Percentiles rank a stretch among this genome's conserved stretches.
Conservation (phyloP, 1,284 basidiomycete species). For the Ganoderma leucocontextum region DNA sequence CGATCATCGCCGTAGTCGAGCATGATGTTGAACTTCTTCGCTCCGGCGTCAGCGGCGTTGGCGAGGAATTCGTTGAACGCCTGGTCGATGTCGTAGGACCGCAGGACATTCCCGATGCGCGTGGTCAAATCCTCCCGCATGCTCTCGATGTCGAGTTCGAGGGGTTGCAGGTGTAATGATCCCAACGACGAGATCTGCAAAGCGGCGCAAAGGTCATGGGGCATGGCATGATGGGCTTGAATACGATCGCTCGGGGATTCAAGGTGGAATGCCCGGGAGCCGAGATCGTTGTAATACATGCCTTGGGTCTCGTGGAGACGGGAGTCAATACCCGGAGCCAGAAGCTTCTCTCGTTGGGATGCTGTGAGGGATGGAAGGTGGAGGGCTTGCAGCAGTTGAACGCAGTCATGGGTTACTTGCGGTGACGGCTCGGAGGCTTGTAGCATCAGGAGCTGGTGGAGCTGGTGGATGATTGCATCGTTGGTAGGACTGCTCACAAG, state of each 20-base stretch:
- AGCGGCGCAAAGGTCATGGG: slow-evolving; percentile 3
- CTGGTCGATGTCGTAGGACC: slow-evolving; percentile 50
- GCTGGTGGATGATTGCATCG: slow-evolving; percentile 9
- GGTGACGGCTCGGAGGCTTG: neutral
- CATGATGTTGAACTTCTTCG: slow-evolving; percentile 48
- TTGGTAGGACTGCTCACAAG: slow-evolving; percentile 10
- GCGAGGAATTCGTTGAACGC: slow-evolving; percentile 57
- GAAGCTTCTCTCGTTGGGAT: slow-evolving; percentile 7
- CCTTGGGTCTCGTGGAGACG: slow-evolving; percentile 12
- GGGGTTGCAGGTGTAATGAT: slow-evolving; percentile 22
- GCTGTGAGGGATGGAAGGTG: slow-evolving; percentile 16
- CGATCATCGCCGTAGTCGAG: slow-evolving; percentile 42
- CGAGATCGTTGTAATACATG: slow-evolving; percentile 32
- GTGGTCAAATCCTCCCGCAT: slow-evolving; percentile 43
- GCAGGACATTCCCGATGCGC: slow-evolving; percentile 42
- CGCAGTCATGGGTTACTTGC: neutral
- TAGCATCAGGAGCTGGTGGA: neutral
- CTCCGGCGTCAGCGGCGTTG: slow-evolving; percentile 58
- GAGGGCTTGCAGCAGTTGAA: slow-evolving; percentile 22
- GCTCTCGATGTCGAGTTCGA: slow-evolving; percentile 32
- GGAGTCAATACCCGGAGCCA: slow-evolving; percentile 23
- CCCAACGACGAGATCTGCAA: slow-evolving; percentile 25
- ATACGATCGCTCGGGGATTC: slow-evolving; percentile 14
- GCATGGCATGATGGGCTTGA: slow-evolving; percentile 16
- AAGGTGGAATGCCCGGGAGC: slow-evolving; percentile 15